Conservation (phyloP, 1,284 basidiomycete species). For the Tylopilus sp. region DNA sequence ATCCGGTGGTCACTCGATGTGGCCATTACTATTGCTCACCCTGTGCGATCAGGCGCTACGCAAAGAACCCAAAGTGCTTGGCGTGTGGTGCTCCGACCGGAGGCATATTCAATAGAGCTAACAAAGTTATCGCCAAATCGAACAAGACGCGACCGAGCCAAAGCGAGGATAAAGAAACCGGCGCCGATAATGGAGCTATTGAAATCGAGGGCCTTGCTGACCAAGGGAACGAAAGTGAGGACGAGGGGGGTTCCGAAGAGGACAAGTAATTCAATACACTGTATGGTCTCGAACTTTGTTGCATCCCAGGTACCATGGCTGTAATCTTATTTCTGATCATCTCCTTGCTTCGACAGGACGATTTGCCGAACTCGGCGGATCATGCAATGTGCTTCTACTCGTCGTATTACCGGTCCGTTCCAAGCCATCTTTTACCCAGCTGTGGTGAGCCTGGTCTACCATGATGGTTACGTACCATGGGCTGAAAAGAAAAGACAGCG, state of each 20-base stretch:
- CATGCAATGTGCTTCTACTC: slow-evolving; percentile 9
- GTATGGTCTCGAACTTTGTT: slow-evolving; percentile 25
- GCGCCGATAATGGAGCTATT: slow-evolving; percentile 41
- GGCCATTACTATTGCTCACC: slow-evolving; percentile 96
- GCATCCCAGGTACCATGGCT: slow-evolving; percentile 8
- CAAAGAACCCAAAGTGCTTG: slow-evolving; percentile 92
- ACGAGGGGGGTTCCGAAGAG: slow-evolving; percentile 36
- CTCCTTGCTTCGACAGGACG: slow-evolving; percentile 15
- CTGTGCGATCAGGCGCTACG: slow-evolving; percentile 91
- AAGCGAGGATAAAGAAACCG: slow-evolving; percentile 42
- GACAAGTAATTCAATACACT: slow-evolving; percentile 32
- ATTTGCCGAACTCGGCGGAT: slow-evolving; percentile 19
- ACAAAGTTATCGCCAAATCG: slow-evolving; percentile 77
- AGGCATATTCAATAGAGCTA: slow-evolving; percentile 92
- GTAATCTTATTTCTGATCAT: slow-evolving; percentile 19
- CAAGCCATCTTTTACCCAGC: slow-evolving; percentile 2
- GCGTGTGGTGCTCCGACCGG: slow-evolving; percentile 92
- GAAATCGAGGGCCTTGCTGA: slow-evolving; percentile 61
- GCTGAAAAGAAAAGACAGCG: not conserved
- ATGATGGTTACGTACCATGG: slow-evolving; percentile 1
- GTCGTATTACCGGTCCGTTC: slow-evolving; percentile 9
- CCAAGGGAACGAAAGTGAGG: slow-evolving; percentile 31
- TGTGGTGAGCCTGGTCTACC: slow-evolving; percentile 1
- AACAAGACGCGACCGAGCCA: slow-evolving; percentile 57
- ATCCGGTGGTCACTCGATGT: slow-evolving; percentile 94